Base-by-base conservation (phyloP, 768 basidiomycete genomes). In the Lactifluus pinguis region DNA sequence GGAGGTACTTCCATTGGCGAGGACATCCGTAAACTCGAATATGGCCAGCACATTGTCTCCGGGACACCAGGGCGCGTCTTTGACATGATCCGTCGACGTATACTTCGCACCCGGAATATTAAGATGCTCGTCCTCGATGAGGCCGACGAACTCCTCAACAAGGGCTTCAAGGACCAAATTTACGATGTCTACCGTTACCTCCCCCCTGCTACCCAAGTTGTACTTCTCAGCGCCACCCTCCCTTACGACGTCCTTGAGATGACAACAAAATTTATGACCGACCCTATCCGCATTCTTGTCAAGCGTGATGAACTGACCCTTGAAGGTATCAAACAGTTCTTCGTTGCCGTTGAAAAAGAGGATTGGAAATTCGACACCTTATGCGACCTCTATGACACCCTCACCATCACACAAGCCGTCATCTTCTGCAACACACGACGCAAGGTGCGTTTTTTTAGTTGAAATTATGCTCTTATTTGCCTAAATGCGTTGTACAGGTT, bases 281-380 rank as follows among this genome's bases (percentile, higher is more conserved):
- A 98, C 74, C 95, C 95, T 38, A 93, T 98, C 71, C 89, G 93
- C 49, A 97, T 99, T 68, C 86, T 98, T 68, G 95, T 98, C 74
- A 97, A 98, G 80, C 92, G 94, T 87, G 95, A 98, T 70, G 95
- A 99, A 76, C 82, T 98, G 80, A 97, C 95, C 54, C 80, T 98
- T 59, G 95, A 99, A 70, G 89, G 89, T 9, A 94, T 95, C 76
- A 94, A 94, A 69, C 92, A 95, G 72, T 95, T 95, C 77, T 94
- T 94, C 79, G 92, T 99, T 53, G 95, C 95, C 49, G 95, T 99
- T 58, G 95, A 98, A 76, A 97, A 98, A 77, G 95, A 99, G 74
- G 95, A 99, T 71, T 98, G 95, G 95, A 99, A 99, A 72, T 95
- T 97, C 70, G 95, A 98, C 75, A 98, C 95, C 0, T 80, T 99